Percentiles rank a stretch among this genome's conserved stretches.
phyloP scores from a whole-genome alignment of 352 stramenopile genomes.

The Phytophthora chlamydospora region DNA sequence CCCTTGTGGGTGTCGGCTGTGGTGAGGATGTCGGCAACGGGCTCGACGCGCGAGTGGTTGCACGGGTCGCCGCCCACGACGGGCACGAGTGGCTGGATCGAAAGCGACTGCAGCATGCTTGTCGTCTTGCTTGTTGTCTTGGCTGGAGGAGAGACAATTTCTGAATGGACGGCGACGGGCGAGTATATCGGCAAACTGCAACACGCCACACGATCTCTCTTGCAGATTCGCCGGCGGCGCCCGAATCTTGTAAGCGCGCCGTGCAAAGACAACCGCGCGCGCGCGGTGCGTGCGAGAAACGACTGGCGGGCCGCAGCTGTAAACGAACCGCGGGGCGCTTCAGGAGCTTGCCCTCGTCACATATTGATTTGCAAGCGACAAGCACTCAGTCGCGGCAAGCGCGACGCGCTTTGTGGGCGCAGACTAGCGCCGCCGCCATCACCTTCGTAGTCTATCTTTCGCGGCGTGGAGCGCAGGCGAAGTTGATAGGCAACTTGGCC shows the following conservation, averaged over 20 bases:
- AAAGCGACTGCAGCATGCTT: constrained; percentile 43
- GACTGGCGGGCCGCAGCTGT: constrained; percentile 22
- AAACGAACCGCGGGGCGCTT: constrained; percentile 16
- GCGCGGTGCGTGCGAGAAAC: constrained; percentile 24
- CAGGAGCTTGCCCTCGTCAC: constrained; percentile 25
- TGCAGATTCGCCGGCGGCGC: constrained; percentile 19
- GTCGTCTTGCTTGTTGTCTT: constrained; percentile 2
- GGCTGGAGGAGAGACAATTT: constrained; percentile 11
- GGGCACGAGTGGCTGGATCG: constrained; percentile 34
- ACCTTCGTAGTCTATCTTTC: constrained; percentile 16
- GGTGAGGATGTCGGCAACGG: constrained; percentile 30
- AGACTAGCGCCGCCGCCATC: not conserved
- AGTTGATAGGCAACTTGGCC: constrained; percentile 13
- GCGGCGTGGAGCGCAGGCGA: constrained; percentile 10
- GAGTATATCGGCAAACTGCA: constrained; percentile 22
- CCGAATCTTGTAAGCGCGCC: constrained; percentile 27
- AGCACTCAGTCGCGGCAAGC: constrained; percentile 10
- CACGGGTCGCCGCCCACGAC: constrained; percentile 27
- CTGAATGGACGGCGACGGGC: constrained; percentile 22
- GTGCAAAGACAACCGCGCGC: constrained; percentile 5
- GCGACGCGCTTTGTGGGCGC: not conserved
- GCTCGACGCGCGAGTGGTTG: constrained; percentile 30
- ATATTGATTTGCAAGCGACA: constrained; percentile 36
- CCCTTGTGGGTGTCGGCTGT: constrained; percentile 26
- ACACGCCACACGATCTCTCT: constrained; percentile 17